Conservation (phyloP, 2,329 filamentous ascomycete species). For the Phialemoniopsis sp. region DNA sequence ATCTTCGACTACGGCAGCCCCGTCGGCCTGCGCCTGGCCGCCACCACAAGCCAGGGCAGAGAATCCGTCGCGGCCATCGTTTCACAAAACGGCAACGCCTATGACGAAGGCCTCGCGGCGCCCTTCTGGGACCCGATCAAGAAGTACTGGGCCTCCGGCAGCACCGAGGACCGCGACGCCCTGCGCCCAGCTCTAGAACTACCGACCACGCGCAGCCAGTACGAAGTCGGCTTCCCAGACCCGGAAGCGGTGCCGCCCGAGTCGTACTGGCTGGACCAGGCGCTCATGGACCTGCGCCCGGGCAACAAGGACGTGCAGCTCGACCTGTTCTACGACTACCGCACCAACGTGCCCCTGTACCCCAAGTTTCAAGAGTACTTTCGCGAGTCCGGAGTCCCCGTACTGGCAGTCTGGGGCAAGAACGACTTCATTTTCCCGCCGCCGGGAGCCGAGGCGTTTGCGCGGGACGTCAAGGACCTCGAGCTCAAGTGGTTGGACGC, state of each 20-base stretch:
- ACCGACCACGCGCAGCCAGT: slow-evolving; percentile 37
- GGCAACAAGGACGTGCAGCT: slow-evolving; percentile 46
- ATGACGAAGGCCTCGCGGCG: slow-evolving; percentile 46
- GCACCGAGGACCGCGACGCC: slow-evolving; percentile 23
- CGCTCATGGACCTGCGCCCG: slow-evolving; percentile 38
- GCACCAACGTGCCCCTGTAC: slow-evolving; percentile 49
- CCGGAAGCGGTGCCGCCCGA: slow-evolving; percentile 33
- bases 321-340: slow-evolving; percentile 54
- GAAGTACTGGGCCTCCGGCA: slow-evolving; percentile 36
- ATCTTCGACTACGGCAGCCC: slow-evolving; percentile 63
- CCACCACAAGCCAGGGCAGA: too few species aligned
- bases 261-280: slow-evolving; percentile 45
- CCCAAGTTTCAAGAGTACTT: slow-evolving; percentile 52
- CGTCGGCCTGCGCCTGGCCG: slow-evolving; percentile 46
- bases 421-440: slow-evolving; percentile 47
- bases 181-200: slow-evolving; percentile 29
- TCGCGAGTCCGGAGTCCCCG: slow-evolving; percentile 40
- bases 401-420: slow-evolving; percentile 56
- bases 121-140: slow-evolving; percentile 45
- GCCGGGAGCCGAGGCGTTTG: slow-evolving; percentile 49
- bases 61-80: slow-evolving; percentile 49
- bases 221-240: slow-evolving; percentile 31
- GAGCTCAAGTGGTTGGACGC: slow-evolving; percentile 48
- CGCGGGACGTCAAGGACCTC: slow-evolving; percentile 39
- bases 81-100: slow-evolving; percentile 59